Conservation (phyloP, 768 basidiomycete genomes). For the Suillus spraguei region DNA sequence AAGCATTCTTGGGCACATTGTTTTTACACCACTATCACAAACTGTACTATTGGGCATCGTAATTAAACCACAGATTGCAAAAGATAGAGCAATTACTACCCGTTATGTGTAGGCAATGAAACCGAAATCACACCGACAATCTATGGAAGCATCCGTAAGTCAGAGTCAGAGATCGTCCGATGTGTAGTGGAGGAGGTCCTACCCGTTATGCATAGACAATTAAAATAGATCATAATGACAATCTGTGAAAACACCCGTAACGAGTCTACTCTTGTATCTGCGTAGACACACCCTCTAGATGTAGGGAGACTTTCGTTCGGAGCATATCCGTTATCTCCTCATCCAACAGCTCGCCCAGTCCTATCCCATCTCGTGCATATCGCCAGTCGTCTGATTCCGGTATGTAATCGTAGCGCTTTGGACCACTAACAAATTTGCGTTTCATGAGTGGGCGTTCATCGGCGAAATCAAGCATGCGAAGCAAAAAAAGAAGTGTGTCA, state of each 20-base stretch:
- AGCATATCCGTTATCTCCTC: conserved; percentile 60
- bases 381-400: conserved; percentile 64
- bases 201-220: neutral
- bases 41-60: conserved; percentile 5
- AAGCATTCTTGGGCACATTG: neutral
- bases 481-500: neutral
- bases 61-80: neutral
- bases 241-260: neutral
- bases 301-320: conserved; percentile 35
- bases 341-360: conserved; percentile 65
- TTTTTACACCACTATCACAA: conserved; percentile 5
- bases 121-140: neutral
- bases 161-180: neutral
- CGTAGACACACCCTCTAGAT: conserved; percentile 31
- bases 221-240: neutral
- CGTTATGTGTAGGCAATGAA: neutral
- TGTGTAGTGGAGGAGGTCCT: conserved; percentile 10
- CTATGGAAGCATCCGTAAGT: neutral
- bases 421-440: conserved; percentile 59
- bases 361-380: conserved; percentile 67
- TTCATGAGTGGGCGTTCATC: conserved; percentile 12
- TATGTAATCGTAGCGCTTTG: conserved; percentile 88
- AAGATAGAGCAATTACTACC: neutral
- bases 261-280: conserved; percentile 20
- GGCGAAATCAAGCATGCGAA: neutral